Percentiles rank a stretch among this genome's conserved stretches.
phyloP scores from a whole-genome alignment of 768 basidiomycete genomes.

The Lentinula edodes region DNA sequence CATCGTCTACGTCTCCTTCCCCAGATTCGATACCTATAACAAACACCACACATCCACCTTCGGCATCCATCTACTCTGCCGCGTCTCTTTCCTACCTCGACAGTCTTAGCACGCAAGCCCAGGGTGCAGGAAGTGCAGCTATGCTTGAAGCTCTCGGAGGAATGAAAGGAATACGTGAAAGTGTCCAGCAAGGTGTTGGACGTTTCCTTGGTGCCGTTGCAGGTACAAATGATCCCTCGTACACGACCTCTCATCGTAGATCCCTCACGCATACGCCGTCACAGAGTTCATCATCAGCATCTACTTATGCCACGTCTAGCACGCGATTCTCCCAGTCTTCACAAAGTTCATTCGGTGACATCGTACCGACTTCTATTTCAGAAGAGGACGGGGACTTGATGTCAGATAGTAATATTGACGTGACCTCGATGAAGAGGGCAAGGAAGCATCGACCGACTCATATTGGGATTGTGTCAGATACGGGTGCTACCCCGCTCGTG shows the following conservation, averaged over 20 bases:
- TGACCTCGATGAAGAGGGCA: conserved; percentile 12
- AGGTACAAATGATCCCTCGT: conserved; percentile 3
- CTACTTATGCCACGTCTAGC: not conserved
- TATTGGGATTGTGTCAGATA: conserved; percentile 40
- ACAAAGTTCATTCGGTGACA: not conserved
- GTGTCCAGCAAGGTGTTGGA: conserved; percentile 39
- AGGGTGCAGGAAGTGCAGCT: conserved; percentile 23
- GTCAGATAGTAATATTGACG: conserved; percentile 8
- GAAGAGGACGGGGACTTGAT: conserved; percentile 19
- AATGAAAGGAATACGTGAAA: conserved; percentile 48
- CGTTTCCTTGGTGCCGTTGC: conserved; percentile 47
- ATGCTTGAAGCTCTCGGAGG: conserved; percentile 33
- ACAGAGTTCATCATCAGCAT: conserved; percentile 4
- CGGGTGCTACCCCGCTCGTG: conserved; percentile 44
- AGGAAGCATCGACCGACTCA: conserved; percentile 16
- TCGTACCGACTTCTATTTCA: not conserved
- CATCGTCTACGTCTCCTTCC: conserved; percentile 16
- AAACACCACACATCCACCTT: conserved; percentile 7
- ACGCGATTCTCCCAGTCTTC: conserved; percentile 5
- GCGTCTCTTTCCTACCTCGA: conserved; percentile 8
- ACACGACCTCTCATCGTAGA: not conserved
- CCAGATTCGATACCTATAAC: conserved; percentile 9
- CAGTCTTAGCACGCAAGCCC: conserved; percentile 1
- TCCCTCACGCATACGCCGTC: conserved; percentile 2
- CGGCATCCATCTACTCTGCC: conserved; percentile 11